A percentile compares a stretch with the other conserved stretches of the same genome.
phyloP scores from a whole-genome alignment of 1,284 basidiomycete genomes.

The Leccinum huronense region DNA sequence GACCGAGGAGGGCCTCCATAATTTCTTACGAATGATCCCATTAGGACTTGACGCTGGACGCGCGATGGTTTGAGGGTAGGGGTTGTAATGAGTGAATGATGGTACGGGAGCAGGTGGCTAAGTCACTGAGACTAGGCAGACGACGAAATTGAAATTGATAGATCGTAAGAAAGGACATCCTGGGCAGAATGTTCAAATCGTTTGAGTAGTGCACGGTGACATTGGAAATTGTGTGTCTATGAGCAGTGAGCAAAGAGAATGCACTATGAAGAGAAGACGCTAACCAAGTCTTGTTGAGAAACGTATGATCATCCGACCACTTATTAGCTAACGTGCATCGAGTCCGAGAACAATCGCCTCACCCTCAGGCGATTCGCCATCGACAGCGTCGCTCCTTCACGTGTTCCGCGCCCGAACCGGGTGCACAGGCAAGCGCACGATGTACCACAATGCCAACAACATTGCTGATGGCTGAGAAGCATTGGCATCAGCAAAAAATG shows the following conservation, averaged over 20 bases:
- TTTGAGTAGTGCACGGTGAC: constrained; percentile 68
- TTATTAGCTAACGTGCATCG: constrained; percentile 86
- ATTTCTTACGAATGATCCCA: constrained; percentile 69
- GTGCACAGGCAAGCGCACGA: constrained; percentile 64
- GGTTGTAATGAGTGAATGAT: constrained; percentile 57
- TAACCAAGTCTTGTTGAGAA: constrained; percentile 90
- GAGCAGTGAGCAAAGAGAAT: constrained; percentile 8
- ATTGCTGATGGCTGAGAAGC: constrained; percentile 79
- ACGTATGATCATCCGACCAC: constrained; percentile 91
- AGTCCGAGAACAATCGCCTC: constrained; percentile 64
- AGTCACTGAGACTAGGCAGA: constrained; percentile 71
- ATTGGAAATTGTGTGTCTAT: constrained; percentile 75
- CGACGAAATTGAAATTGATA: constrained; percentile 53
- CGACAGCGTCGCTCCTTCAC: constrained; percentile 53
- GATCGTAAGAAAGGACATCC: constrained; percentile 65
- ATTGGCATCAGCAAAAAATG: constrained; percentile 76
- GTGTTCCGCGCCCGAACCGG: constrained; percentile 44
- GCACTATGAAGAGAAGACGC: constrained; percentile 26
- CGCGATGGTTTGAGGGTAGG: constrained; percentile 71
- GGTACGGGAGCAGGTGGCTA: constrained; percentile 58
- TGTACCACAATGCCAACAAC: constrained; percentile 80
- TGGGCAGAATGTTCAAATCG: constrained; percentile 66
- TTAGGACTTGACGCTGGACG: constrained; percentile 70
- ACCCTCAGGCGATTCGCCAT: constrained; percentile 53
- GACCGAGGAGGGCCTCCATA: constrained; percentile 44